Evolutionary conservation across 306 rosid genomes (phyloP).

Genomic region (Cicer chorassanicum): DNA sequence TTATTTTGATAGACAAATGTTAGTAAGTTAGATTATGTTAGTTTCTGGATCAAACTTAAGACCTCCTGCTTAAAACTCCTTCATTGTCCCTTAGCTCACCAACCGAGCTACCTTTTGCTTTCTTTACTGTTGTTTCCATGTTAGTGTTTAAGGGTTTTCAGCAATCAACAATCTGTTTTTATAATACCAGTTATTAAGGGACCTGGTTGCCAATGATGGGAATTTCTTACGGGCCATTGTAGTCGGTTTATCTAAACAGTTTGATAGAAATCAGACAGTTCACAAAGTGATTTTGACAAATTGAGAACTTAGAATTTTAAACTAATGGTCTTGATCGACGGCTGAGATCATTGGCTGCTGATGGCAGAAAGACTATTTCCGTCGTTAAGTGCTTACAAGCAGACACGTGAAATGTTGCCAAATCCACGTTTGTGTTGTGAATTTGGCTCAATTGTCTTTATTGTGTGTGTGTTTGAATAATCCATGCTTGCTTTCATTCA

Average conservation of each 20-base stretch:
- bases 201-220: neutral
- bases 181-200: neutral
- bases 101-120: neutral
- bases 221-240: neutral
- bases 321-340: neutral
- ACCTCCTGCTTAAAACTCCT: too few species aligned
- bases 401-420: slow-evolving; percentile 10
- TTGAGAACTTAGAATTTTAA: neutral
- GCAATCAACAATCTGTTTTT: slow-evolving; percentile 2
- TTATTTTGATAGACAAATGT: too few species aligned
- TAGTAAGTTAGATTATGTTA: too few species aligned
- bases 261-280: neutral
- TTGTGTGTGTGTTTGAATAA: neutral
- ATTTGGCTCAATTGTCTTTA: slow-evolving; percentile 14
- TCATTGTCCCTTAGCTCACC: too few species aligned
- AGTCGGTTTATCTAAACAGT: neutral
- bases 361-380: neutral
- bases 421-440: neutral
- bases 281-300: neutral
- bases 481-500: slow-evolving; percentile 17
- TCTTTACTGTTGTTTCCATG: slow-evolving; percentile 18
- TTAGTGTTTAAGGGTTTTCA: neutral
- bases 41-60: too few species aligned
- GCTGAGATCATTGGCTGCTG: neutral
- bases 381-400: slow-evolving; percentile 16